phyloP scores from a whole-genome alignment of 352 stramenopile species.

The Phytophthora sansomeana region DNA sequence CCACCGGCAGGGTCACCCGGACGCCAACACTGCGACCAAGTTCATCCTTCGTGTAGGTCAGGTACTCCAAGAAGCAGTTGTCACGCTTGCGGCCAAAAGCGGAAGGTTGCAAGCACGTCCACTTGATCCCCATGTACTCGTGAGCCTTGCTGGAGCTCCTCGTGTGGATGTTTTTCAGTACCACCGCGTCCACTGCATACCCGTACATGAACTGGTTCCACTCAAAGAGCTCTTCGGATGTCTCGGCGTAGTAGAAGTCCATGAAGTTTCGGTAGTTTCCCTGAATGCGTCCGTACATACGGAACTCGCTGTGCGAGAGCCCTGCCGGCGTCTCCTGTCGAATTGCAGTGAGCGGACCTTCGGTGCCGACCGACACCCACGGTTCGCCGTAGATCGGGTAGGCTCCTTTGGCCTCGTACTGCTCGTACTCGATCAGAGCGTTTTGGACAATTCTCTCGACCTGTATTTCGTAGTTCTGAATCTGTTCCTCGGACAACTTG shows the following conservation, averaged over 20 bases:
- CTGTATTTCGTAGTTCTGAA: constrained; percentile 40
- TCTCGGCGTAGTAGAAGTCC: constrained; percentile 78
- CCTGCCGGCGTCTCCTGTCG: constrained; percentile 35
- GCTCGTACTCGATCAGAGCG: constrained; percentile 45
- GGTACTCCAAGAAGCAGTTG: constrained; percentile 79
- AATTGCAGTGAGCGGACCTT: constrained; percentile 45
- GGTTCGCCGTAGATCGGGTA: constrained; percentile 39
- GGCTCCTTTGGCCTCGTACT: constrained; percentile 40
- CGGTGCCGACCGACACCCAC: constrained; percentile 37
- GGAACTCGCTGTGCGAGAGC: constrained; percentile 42
- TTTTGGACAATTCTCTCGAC: constrained; percentile 40
- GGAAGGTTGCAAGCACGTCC: constrained; percentile 66
- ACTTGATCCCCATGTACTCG: constrained; percentile 87
- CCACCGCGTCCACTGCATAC: constrained; percentile 67
- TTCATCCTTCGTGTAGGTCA: constrained; percentile 71
- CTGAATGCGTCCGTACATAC: constrained; percentile 63
- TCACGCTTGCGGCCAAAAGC: constrained; percentile 68
- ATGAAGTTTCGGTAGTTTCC: constrained; percentile 71
- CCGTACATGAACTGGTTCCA: constrained; percentile 78
- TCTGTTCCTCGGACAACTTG: constrained; percentile 40
- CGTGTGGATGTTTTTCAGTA: constrained; percentile 80
- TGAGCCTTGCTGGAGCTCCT: constrained; percentile 38
- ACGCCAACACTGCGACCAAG: constrained; percentile 65
- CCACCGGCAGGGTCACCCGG: constrained; percentile 67
- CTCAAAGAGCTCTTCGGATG: constrained; percentile 63